phyloP scores from a whole-genome alignment of 2,329 filamentous ascomycete genomes.

The Pyrenophora teres region DNA sequence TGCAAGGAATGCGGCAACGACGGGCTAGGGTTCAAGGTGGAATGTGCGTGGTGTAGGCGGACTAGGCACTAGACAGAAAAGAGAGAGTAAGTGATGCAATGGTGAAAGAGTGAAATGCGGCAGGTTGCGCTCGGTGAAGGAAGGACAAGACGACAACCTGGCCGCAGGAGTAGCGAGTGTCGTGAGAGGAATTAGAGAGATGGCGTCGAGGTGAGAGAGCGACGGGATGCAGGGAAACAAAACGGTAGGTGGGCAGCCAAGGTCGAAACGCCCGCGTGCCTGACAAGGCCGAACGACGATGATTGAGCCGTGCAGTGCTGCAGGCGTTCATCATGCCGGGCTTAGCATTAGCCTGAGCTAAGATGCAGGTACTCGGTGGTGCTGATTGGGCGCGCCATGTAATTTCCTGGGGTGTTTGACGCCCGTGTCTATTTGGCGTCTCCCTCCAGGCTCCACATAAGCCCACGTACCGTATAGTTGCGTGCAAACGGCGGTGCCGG shows the following conservation, averaged over 20 bases:
- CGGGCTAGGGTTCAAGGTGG: constrained; percentile 20
- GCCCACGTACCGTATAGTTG: background rate
- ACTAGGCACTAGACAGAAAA: constrained; percentile 41
- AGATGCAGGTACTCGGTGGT: constrained; percentile 33
- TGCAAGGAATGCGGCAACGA: constrained; percentile 39
- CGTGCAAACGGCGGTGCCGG: constrained; percentile 17
- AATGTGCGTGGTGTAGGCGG: constrained; percentile 33
- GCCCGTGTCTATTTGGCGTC: constrained; percentile 28
- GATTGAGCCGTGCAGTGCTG: constrained; percentile 29
- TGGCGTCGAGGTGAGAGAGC: constrained; percentile 22
- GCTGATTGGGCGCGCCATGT: constrained; percentile 34
- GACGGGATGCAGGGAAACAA: constrained; percentile 19
- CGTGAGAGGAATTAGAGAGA: constrained; percentile 22
- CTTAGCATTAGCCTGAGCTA: constrained; percentile 22
- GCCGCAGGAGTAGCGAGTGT: constrained; percentile 35
- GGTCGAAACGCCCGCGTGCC: constrained; percentile 33
- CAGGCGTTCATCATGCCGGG: constrained; percentile 28
- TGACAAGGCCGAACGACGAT: constrained; percentile 11
- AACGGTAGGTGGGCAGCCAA: constrained; percentile 19
- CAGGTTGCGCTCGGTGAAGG: constrained; percentile 44
- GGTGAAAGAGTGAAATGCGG: constrained; percentile 44
- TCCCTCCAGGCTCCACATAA: constrained; percentile 17
- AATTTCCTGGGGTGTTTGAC: constrained; percentile 32
- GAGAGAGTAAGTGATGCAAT: constrained; percentile 31
- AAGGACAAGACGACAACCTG: constrained; percentile 49